These are phyloP conservation scores for Pythium aquatile DNA, from an alignment of 352 stramenopile genomes.

Conservation along the genomic window DNA sequence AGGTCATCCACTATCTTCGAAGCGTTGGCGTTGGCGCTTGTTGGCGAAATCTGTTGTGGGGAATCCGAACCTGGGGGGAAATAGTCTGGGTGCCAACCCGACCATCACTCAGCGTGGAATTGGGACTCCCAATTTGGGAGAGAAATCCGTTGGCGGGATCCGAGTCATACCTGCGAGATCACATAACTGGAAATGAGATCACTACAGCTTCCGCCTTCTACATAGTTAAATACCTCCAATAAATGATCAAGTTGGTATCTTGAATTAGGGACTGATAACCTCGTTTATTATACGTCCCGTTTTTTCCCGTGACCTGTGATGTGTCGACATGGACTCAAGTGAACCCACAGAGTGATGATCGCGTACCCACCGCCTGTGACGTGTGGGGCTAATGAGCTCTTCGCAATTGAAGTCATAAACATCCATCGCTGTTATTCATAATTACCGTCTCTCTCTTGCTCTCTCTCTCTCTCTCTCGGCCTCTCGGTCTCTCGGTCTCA, in stretches of 20 bases:
- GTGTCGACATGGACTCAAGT: background rate
- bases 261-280: too few relatives aligned
- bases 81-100: background rate
- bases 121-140: background rate
- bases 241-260: too few relatives aligned
- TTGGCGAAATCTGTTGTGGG: slow-evolving; percentile 2
- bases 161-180: background rate
- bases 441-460: slow-evolving; percentile 2
- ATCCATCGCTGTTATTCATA: slow-evolving; percentile 8
- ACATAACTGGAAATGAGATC: background rate
- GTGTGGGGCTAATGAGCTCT: background rate
- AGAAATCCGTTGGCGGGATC: background rate
- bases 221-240: too few relatives aligned
- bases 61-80: background rate
- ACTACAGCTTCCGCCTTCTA: background rate
- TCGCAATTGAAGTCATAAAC: background rate
- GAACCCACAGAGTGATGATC: background rate
- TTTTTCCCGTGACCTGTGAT: background rate
- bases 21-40: background rate
- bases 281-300: background rate
- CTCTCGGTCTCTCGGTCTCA: too few relatives aligned
- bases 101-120: background rate
- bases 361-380: background rate
- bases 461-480: background rate
- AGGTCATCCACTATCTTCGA: too few relatives aligned